Percentiles rank a stretch among this genome's conserved stretches.
Evolutionary conservation across 2,329 filamentous ascomycete species (phyloP).

Genomic region (Plenodomus lindquistii): DNA sequence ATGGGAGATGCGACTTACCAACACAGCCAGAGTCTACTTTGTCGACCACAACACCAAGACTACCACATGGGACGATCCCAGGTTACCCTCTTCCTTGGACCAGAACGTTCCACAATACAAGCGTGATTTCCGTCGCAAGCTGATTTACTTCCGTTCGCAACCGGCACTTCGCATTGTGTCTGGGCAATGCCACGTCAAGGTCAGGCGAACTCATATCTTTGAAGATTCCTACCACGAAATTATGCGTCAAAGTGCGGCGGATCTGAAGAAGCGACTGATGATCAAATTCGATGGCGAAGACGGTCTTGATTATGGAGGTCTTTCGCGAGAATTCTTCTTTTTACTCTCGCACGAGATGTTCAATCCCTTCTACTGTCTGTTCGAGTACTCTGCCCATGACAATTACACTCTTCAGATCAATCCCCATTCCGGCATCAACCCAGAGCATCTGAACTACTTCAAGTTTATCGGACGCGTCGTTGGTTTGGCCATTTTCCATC

Average conservation of each 20-base stretch:
- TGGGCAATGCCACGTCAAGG: conserved; percentile 97
- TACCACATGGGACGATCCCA: conserved; percentile 97
- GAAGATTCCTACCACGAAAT: conserved; percentile 99
- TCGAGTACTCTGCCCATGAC: conserved; percentile 99
- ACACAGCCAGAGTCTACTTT: conserved; percentile 97
- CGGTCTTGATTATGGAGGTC: conserved; percentile 94
- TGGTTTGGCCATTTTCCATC: conserved; percentile 95
- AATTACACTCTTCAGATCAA: conserved; percentile 99
- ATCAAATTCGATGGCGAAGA: conserved; percentile 99
- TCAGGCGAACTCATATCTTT: conserved; percentile 94
- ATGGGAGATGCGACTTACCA: conserved; percentile 99
- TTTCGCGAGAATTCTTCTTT: conserved; percentile 98
- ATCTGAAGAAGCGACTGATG: conserved; percentile 98
- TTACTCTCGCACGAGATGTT: conserved; percentile 99
- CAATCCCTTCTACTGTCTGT: conserved; percentile 98
- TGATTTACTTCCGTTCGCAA: conserved; percentile 99
- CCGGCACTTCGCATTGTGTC: conserved; percentile 93
- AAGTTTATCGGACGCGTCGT: conserved; percentile 99
- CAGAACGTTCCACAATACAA: conserved; percentile 99
- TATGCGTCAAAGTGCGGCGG: conserved; percentile 90
- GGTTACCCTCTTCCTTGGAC: conserved; percentile 91
- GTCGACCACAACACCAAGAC: conserved; percentile 99
- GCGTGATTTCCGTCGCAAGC: conserved; percentile 94
- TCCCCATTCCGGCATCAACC: conserved; percentile 98
- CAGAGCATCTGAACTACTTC: conserved; percentile 99